Percentiles rank a stretch among this genome's conserved stretches.
Conservation (phyloP, 441 rosid genomes). For the Melianthus villosus region DNA sequence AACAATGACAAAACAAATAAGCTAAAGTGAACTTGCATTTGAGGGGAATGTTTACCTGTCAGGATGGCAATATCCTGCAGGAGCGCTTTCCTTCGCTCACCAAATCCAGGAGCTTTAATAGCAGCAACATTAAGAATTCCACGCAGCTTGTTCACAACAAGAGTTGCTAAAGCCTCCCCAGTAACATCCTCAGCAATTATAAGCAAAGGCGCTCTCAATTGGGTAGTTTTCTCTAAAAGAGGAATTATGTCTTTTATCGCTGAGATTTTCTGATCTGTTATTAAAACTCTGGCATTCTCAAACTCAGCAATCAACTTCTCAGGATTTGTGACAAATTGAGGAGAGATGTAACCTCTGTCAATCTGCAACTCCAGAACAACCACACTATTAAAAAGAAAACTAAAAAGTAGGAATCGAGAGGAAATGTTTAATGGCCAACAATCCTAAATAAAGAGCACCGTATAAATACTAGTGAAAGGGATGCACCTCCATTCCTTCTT, state of each 20-base stretch:
- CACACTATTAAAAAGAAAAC: too few relatives aligned
- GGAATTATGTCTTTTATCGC: constrained; percentile 86
- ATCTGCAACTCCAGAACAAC: constrained; percentile 28
- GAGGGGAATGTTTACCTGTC: constrained; percentile 32
- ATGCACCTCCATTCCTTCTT: constrained; percentile 94
- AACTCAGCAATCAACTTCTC: constrained; percentile 82
- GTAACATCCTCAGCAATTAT: constrained; percentile 93
- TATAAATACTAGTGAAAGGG: not conserved
- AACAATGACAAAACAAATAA: too few relatives aligned
- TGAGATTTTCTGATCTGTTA: constrained; percentile 85
- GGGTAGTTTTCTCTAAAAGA: constrained; percentile 72
- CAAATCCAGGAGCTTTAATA: constrained; percentile 84
- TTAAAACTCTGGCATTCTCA: constrained; percentile 76
- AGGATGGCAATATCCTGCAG: constrained; percentile 81
- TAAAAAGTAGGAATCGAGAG: too few relatives aligned
- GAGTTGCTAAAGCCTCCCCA: too few relatives aligned
- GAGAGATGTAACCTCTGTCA: constrained; percentile 89
- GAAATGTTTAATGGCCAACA: too few relatives aligned
- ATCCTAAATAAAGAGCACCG: not conserved
- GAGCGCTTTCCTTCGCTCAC: constrained; percentile 82
- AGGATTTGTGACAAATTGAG: constrained; percentile 83
- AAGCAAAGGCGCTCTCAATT: constrained; percentile 73
- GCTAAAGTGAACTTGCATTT: not conserved
- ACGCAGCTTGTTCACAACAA: too few relatives aligned
- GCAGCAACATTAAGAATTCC: too few relatives aligned